Evolutionary conservation across 1,284 basidiomycete species (phyloP).

Genomic region (Pisolithus thermaeus): DNA sequence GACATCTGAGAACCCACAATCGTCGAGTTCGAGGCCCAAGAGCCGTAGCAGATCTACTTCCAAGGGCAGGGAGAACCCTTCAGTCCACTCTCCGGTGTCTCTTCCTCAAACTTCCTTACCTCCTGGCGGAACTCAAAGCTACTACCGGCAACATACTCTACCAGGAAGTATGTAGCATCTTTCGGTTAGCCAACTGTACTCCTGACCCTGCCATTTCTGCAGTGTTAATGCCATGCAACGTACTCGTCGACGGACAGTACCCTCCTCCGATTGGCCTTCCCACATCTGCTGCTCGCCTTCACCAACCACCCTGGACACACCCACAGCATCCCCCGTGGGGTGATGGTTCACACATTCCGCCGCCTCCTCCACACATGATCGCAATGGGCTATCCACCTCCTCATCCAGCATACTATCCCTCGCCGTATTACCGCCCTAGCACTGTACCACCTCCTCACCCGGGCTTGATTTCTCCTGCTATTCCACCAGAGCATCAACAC

Average conservation of each 20-base stretch:
- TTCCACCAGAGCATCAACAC: not conserved
- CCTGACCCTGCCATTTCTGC: constrained; percentile 1
- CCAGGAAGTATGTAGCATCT: constrained; percentile 28
- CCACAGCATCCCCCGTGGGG: too few relatives aligned
- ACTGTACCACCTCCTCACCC: constrained; percentile 23
- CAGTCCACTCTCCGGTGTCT: constrained; percentile 21
- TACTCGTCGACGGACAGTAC: constrained; percentile 30
- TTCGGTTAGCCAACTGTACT: not conserved
- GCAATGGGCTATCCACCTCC: constrained; percentile 37
- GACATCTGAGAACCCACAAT: constrained; percentile 32
- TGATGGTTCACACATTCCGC: too few relatives aligned
- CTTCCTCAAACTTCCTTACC: constrained; percentile 27
- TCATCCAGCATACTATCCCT: constrained; percentile 36
- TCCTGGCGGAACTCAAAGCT: constrained; percentile 42
- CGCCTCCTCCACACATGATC: constrained; percentile 31
- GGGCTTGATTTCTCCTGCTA: constrained; percentile 10
- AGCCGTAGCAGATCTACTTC: constrained; percentile 48
- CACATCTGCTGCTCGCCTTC: constrained; percentile 46
- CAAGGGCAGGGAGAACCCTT: constrained; percentile 36
- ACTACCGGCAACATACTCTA: constrained; percentile 59
- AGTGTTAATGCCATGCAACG: constrained; percentile 25
- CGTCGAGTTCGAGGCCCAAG: constrained; percentile 39
- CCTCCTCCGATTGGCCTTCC: constrained; percentile 36
- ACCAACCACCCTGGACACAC: constrained; percentile 30
- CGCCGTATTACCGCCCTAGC: constrained; percentile 44